Evolutionary conservation across 2,329 filamentous ascomycete species (phyloP), one percentile per base, ranked within the genome.

Genomic region (Aspergillus sergii): DNA sequence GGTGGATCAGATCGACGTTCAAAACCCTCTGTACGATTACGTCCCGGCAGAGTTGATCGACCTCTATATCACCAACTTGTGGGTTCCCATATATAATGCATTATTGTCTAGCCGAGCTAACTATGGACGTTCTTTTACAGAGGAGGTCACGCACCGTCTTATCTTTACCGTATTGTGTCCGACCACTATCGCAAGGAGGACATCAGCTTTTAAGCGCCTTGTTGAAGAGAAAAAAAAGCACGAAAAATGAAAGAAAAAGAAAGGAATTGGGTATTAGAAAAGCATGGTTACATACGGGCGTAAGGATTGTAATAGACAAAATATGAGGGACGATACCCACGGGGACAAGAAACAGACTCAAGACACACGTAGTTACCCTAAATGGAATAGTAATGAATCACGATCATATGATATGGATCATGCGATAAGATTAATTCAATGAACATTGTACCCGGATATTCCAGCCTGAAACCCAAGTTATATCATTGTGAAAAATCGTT

Each of bases 11-110:
- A 86, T 95, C 56, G 89, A 92, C 70, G 87, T 96, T 11, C 88
- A 89, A 67, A 94, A 91, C 72, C 92, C 92, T 12, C 80, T 93
- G 23, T 93, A 90, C 58, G 94, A 97, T 76, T 92, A 94, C 73
- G 88, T 97, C 19, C 88, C 91, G 10, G 87, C 91, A 0, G 90
- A 92, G 82, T 87, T 84, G 82, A 85, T 85, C 28, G 72, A 81
- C 65, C 77, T 81, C 57, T 80, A 81, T 76, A 92, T 96, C 69
- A 96, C 93, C 21, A 96, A 97, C 70, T 78, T 93, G 87, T 91
- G 81, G 83, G 88, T 84, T 45, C 36, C 30, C 39, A 16, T 43
- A 14, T 21, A 21, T 30, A 9, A 48, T 10, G 9, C 21, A 28
- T n/a, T n/a, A 26, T 32, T 11, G 11, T 32, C 28, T 34, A 39